Conservation (phyloP, 1,284 basidiomycete genomes). For the Garcileccinum viscosum region DNA sequence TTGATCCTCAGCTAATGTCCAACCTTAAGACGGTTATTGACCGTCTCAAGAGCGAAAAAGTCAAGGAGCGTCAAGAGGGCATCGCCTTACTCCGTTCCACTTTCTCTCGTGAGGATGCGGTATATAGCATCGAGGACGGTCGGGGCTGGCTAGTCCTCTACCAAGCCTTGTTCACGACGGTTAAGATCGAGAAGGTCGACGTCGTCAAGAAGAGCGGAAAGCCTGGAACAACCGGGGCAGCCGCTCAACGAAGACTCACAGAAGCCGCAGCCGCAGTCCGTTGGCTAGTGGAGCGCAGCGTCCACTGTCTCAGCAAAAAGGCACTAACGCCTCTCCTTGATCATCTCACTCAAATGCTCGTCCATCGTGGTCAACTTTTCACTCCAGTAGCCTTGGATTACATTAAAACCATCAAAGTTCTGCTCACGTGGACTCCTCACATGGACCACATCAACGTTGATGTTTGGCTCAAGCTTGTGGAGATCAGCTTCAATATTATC, state of each 20-base stretch:
- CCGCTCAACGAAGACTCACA: conserved; percentile 62
- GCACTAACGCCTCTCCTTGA: conserved; percentile 62
- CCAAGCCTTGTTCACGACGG: conserved; percentile 73
- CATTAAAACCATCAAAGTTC: conserved; percentile 73
- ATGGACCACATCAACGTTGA: conserved; percentile 74
- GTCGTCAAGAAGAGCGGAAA: conserved; percentile 55
- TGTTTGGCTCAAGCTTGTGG: conserved; percentile 73
- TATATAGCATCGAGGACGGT: conserved; percentile 62
- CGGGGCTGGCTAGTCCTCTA: conserved; percentile 73
- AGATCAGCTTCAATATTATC: conserved; percentile 78
- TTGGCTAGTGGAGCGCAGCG: conserved; percentile 70
- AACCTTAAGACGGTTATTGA: conserved; percentile 57
- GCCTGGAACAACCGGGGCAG: conserved; percentile 42
- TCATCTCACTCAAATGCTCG: conserved; percentile 72
- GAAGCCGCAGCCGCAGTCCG: conserved; percentile 71
- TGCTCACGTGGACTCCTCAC: conserved; percentile 75
- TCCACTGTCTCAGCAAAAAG: conserved; percentile 58
- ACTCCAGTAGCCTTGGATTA: conserved; percentile 79
- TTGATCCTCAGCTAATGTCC: conserved; percentile 33
- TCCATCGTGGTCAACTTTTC: conserved; percentile 63
- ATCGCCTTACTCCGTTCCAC: conserved; percentile 61
- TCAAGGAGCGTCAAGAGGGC: conserved; percentile 77
- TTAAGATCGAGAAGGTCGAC: conserved; percentile 66
- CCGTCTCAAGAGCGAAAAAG: conserved; percentile 67
- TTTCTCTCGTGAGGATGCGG: conserved; percentile 61